Base-by-base conservation (phyloP, 306 rosid species). In the Casuarina cunninghamiana region DNA sequence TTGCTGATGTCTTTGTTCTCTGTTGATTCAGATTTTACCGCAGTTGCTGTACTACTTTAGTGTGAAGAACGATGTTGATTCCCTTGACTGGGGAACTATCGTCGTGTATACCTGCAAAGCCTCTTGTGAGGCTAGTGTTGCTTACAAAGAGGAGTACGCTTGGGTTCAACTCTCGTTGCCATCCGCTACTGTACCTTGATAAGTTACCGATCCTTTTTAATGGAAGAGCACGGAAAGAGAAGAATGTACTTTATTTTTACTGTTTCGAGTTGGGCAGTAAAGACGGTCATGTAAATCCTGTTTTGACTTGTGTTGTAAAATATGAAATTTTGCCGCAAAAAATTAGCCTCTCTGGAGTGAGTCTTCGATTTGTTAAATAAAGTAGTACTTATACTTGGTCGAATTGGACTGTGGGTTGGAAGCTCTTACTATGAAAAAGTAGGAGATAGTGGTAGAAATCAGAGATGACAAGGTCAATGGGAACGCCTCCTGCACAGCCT, bases 71-170 rank as follows among this genome's bases (percentile, higher is more conserved):
- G 93, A 88, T 2, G 67, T 8, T 6, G 88, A 82, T 65, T 92
- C 93, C 60, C 81, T 92, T 66, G 95, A 90, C 73, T 92, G 95
- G 95, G 91, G 91, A 1, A 84, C 93, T 4, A 75, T 91, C 65
- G 93, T 81, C 3, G 91, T 83, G 69, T 88, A 88, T 75, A 45
- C 93, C 4, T 92, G 97, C 67, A 88, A 85, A 78, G 89, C 91
- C 58, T 90, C 95, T n/a, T 92, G 95, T 57, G 91, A 87, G 35
- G 85, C 82, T 3, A 67, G 80, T 69, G 57, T 75, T 9, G 79
- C 86, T 68, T 91, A 91, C 84, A 84, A 82, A 77, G 78, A 91
- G 61, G 94, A 91, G 82, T 88, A 43, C 78, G 91, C 88, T 68
- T 92, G 91, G 91, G 88, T 89, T 76, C 97, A 91, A 75, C 84